phyloP scores from a whole-genome alignment of 352 stramenopile species.

The Nothophytophthora sp. region DNA sequence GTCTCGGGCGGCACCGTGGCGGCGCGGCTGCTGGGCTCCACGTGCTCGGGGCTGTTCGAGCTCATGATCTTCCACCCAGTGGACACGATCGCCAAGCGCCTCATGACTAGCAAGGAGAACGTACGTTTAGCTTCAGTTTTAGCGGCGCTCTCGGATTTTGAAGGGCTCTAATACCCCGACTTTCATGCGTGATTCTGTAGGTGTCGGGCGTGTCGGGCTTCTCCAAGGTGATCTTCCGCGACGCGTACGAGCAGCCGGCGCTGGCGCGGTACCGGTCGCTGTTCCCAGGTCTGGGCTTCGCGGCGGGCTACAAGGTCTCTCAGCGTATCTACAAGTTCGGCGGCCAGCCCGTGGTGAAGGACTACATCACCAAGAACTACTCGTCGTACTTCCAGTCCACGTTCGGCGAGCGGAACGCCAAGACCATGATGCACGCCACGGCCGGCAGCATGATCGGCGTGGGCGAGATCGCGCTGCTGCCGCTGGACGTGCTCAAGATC shows the following conservation, averaged over 20 bases:
- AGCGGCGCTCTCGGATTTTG: conserved; percentile 18
- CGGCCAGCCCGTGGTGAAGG: conserved; percentile 93
- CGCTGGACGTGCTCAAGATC: conserved; percentile 97
- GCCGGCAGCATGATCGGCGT: conserved; percentile 94
- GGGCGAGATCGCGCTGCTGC: conserved; percentile 94
- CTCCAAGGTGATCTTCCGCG: conserved; percentile 89
- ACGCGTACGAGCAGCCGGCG: conserved; percentile 79
- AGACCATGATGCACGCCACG: conserved; percentile 93
- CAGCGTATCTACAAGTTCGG: conserved; percentile 98
- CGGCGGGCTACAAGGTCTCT: conserved; percentile 96
- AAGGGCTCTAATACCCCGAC: not conserved
- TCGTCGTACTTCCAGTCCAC: conserved; percentile 82
- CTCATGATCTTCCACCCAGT: conserved; percentile 96
- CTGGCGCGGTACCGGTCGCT: conserved; percentile 84
- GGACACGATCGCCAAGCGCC: conserved; percentile 94
- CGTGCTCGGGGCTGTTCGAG: conserved; percentile 91
- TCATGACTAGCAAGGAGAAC: conserved; percentile 92
- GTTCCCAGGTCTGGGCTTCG: conserved; percentile 93
- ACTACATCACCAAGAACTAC: conserved; percentile 92
- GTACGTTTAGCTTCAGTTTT: conserved; percentile 14
- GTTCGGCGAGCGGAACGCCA: conserved; percentile 93
- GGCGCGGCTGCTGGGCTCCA: conserved; percentile 90
- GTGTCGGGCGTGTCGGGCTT: conserved; percentile 51
- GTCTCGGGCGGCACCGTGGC: conserved; percentile 49
- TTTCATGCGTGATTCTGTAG: conserved; percentile 4